Percentiles rank a stretch among this genome's conserved stretches.
Conservation (phyloP, 441 rosid genomes). For the Adansonia rubrostipa region DNA sequence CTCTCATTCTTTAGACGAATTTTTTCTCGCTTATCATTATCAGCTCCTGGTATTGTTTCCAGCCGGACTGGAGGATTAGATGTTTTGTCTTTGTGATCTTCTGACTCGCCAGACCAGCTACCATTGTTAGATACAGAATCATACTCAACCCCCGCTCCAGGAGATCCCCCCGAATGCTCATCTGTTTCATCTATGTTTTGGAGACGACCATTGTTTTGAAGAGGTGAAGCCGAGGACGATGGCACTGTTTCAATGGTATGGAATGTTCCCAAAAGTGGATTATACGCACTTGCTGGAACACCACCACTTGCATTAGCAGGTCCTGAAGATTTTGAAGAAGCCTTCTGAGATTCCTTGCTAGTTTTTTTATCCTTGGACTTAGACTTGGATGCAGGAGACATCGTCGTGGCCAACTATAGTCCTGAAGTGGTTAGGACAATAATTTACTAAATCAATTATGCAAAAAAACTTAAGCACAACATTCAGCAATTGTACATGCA, state of each 20-base stretch:
- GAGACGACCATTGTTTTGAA: constrained; percentile 60
- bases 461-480: constrained; percentile 8
- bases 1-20: constrained; percentile 83
- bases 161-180: constrained; percentile 48
- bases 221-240: constrained; percentile 40
- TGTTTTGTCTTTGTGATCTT: constrained; percentile 71
- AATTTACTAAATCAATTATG: constrained; percentile 2
- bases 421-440: constrained; percentile 41
- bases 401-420: constrained; percentile 36
- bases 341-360: constrained; percentile 56
- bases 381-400: constrained; percentile 68
- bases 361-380: constrained; percentile 65
- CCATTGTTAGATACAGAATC: constrained; percentile 78
- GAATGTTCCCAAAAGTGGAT: constrained; percentile 69
- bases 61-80: constrained; percentile 44
- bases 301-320: constrained; percentile 44
- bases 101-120: constrained; percentile 88
- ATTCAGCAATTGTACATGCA: not conserved
- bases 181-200: constrained; percentile 69
- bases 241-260: constrained; percentile 63
- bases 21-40: constrained; percentile 74
- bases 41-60: constrained; percentile 64
- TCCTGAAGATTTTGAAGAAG: constrained; percentile 48
- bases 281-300: constrained; percentile 62
- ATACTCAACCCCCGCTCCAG: constrained; percentile 56